Evolutionary conservation across 345 rosid genomes (phyloP), one percentile per base, ranked within the genome.

Genomic region (Ailanthus altissimus): DNA sequence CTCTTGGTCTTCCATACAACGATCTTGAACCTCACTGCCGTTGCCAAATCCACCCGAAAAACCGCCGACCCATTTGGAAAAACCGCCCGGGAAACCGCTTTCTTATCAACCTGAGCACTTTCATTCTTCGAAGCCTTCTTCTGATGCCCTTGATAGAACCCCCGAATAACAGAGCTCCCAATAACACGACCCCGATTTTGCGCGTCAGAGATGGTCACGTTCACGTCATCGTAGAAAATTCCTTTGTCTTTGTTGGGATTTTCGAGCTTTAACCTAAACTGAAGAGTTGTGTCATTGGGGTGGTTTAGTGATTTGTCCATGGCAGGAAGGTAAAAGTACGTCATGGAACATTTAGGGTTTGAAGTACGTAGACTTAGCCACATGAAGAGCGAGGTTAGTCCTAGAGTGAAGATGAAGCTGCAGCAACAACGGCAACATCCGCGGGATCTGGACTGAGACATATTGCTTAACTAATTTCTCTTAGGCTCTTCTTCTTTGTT

Each of bases 191-290:
- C 76, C 32, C 23, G 73, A 12, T 70, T 59, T 8, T 56, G n/a
- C 14, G 9, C 49, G 77, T 80, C 83, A 70, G 38, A 84, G 21
- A 87, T 75, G 14, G 89, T 80, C 46, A 93, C 72, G 66, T 85
- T 84, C 3, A 95, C 80, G 1, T 78, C 61, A 58, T 90, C 97
- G 72, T 95, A 95, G 82, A 79, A 75, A 45, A 95, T 78, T 13
- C 98, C 94, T 72, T 91, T 89, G 64, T 89, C 92, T 57, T 69
- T 87, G 89, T 95, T 95, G 61, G 89, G 83, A 79, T 95, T 95
- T 1, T 68, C 83, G 3, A 90, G 88, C 74, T 71, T 77, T 2
- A 95, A 56, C 51, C 70, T 38, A 84, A 95, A 81, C 75, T 67
- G 78, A 18, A 93, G 84, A 68, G 89, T 80, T 78, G 89, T 15